phyloP scores from a whole-genome alignment of 805 yeast species.

The Schwanniomyces yamadae region DNA sequence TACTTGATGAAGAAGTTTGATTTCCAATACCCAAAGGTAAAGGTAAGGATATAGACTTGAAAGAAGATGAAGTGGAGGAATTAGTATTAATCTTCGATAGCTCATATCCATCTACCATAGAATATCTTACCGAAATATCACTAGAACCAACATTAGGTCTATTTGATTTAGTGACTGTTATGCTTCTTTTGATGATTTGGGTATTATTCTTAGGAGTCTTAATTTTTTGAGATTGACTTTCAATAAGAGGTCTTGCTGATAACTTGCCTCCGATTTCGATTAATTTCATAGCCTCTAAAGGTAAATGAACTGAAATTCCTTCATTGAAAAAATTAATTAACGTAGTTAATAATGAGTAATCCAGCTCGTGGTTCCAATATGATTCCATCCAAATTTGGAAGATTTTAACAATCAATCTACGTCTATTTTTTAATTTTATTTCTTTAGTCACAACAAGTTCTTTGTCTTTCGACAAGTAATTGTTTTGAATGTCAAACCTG shows the following conservation, averaged over 20 bases:
- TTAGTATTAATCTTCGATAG: conserved; percentile 50
- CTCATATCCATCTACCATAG: conserved; percentile 60
- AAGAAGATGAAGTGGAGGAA: conserved; percentile 42
- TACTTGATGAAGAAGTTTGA: conserved; percentile 38
- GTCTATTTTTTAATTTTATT: conserved; percentile 51
- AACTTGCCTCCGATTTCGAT: conserved; percentile 63
- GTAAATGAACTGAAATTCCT: conserved; percentile 59
- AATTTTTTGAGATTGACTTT: conserved; percentile 25
- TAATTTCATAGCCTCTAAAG: conserved; percentile 62
- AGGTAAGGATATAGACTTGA: conserved; percentile 40
- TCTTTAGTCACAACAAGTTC: conserved; percentile 24
- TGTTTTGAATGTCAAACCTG: conserved; percentile 55
- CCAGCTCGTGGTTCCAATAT: conserved; percentile 72
- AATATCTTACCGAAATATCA: conserved; percentile 30
- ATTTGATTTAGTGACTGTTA: conserved; percentile 32
- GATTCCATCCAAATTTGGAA: conserved; percentile 87
- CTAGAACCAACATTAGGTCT: conserved; percentile 36
- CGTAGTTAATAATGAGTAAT: conserved; percentile 62
- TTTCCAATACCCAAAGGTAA: conserved; percentile 45
- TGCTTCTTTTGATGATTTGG: conserved; percentile 56
- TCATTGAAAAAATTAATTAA: conserved; percentile 78
- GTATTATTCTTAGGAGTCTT: conserved; percentile 19
- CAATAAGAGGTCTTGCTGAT: conserved; percentile 54
- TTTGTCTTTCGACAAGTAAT: conserved; percentile 15
- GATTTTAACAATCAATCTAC: conserved; percentile 65